A percentile compares a stretch with the other conserved stretches of the same genome.
phyloP scores from a whole-genome alignment of 176 grass and related monocot genomes.

The Oryza glaberrima region DNA sequence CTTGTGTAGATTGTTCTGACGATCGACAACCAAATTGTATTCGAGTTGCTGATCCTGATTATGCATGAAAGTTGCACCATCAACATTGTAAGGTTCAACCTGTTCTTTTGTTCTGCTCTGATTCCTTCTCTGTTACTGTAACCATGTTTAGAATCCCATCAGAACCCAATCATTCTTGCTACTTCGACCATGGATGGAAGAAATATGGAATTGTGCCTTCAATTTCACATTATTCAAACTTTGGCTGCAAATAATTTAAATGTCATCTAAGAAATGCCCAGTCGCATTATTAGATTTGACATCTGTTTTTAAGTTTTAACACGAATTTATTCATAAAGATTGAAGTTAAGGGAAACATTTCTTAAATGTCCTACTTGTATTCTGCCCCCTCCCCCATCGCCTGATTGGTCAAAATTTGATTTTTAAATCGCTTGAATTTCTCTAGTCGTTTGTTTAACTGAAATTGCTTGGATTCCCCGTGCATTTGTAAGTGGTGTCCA shows the following conservation, averaged over 20 bases:
- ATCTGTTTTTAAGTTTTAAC: background rate
- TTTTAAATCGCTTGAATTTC: too few relatives aligned
- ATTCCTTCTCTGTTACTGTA: background rate
- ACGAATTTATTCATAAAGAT: too few relatives aligned
- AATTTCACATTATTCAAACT: background rate
- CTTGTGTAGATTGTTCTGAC: conserved; percentile 32
- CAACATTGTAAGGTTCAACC: conserved; percentile 22
- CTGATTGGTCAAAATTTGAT: too few relatives aligned
- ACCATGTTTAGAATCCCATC: background rate
- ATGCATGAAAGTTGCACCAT: conserved; percentile 18
- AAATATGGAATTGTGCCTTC: background rate
- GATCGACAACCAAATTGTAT: background rate
- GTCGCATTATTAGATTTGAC: background rate
- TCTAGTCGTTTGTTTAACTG: too few relatives aligned
- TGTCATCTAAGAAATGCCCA: background rate
- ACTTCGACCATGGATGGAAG: conserved; percentile 2
- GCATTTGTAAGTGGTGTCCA: too few relatives aligned
- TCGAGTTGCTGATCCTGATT: conserved; percentile 6
- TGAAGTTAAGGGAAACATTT: too few relatives aligned
- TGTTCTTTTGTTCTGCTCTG: background rate
- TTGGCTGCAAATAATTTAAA: background rate
- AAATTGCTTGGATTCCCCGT: too few relatives aligned
- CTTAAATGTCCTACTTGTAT: too few relatives aligned
- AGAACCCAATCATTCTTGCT: background rate
- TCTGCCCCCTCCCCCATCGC: too few relatives aligned